phyloP scores from a whole-genome alignment of 2,329 filamentous ascomycete species.

The Paramyrothecium sp. region DNA sequence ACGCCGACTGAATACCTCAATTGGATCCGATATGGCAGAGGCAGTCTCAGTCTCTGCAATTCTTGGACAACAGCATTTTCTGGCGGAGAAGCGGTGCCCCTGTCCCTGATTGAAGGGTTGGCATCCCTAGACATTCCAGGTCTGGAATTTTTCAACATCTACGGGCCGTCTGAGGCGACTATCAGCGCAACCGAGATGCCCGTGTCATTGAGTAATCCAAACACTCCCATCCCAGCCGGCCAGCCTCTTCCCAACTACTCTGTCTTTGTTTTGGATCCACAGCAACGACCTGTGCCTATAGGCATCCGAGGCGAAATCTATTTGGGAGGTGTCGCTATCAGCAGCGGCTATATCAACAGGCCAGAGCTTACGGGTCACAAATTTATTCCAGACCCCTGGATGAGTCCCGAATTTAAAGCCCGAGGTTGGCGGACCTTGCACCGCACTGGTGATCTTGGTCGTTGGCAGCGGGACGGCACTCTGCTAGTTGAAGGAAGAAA shows the following conservation, averaged over 20 bases:
- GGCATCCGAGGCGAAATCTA: slow-evolving; percentile 30
- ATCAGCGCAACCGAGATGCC: slow-evolving; percentile 3
- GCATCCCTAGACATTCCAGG: background rate
- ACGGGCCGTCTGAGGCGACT: slow-evolving; percentile 24
- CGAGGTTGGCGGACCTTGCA: slow-evolving; percentile 10
- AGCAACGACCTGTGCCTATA: background rate
- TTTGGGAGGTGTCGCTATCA: slow-evolving; percentile 25
- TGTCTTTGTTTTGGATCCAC: background rate
- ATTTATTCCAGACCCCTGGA: slow-evolving; percentile 6
- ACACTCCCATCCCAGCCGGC: background rate
- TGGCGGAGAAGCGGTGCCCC: background rate
- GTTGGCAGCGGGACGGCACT: slow-evolving; percentile 26
- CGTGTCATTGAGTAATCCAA: background rate
- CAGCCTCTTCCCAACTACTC: background rate
- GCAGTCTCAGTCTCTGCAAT: background rate
- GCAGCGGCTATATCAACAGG: slow-evolving; percentile 34
- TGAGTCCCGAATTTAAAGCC: background rate
- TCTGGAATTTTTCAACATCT: slow-evolving; percentile 16
- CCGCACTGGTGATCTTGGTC: slow-evolving; percentile 12
- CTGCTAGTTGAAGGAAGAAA: slow-evolving; percentile 35
- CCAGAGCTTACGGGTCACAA: slow-evolving; percentile 11
- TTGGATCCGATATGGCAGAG: background rate
- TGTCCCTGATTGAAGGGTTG: slow-evolving; percentile 7
- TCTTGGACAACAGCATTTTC: background rate
- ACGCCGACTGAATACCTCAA: background rate